A percentile compares a stretch with the other conserved stretches of the same genome.
Evolutionary conservation across 805 yeast genomes (phyloP).

Genomic region (Tetrapisispora iriomotensis): DNA sequence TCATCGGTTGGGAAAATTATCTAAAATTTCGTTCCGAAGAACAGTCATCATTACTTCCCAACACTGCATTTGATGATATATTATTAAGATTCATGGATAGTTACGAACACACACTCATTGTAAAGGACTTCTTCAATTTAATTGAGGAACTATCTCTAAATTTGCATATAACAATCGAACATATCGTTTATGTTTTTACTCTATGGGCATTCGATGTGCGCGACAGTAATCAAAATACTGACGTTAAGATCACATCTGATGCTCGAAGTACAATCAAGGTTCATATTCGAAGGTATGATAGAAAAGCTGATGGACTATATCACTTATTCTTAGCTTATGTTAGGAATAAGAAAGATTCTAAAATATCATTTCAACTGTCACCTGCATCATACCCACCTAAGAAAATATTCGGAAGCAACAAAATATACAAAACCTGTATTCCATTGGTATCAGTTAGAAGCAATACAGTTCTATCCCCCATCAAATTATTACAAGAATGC

Average conservation of each 20-base stretch:
- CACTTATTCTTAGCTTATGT: constrained; percentile 69
- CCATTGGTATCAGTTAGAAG: constrained; percentile 54
- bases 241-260: constrained; percentile 2
- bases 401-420: background rate
- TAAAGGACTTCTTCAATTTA: constrained; percentile 76
- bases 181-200: constrained; percentile 70
- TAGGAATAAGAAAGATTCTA: constrained; percentile 9
- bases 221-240: background rate
- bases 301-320: constrained; percentile 56
- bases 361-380: constrained; percentile 43
- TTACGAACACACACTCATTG: constrained; percentile 81
- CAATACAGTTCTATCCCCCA: constrained; percentile 33
- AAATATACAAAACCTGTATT: constrained; percentile 32
- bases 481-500: constrained; percentile 50
- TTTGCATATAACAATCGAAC: constrained; percentile 68
- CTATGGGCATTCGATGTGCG: constrained; percentile 67
- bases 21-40: constrained; percentile 57
- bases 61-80: constrained; percentile 61
- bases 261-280: constrained; percentile 40
- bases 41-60: constrained; percentile 52
- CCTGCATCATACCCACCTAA: constrained; percentile 67
- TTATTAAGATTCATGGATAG: constrained; percentile 77
- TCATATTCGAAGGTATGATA: constrained; percentile 31
- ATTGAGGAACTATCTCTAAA: constrained; percentile 66
- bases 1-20: constrained; percentile 81